Evolutionary conservation across 768 basidiomycete species (phyloP).

Genomic region (Psilocybe cubensis): DNA sequence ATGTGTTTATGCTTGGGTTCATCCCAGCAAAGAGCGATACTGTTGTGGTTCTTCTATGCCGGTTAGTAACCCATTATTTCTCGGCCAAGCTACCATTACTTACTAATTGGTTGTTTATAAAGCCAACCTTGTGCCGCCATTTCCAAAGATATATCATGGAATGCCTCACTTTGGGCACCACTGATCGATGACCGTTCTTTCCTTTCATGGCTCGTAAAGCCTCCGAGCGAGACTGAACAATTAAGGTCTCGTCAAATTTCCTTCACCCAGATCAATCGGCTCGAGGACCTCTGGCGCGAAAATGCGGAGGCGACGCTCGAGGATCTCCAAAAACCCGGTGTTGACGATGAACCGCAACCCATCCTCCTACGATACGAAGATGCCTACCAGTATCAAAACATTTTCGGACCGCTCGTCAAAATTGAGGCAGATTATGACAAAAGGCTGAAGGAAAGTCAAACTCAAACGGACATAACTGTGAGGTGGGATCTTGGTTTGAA

Average conservation of each 20-base stretch:
- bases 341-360: constrained; percentile 96
- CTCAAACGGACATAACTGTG: constrained; percentile 94
- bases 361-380: constrained; percentile 94
- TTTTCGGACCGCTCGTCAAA: constrained; percentile 98
- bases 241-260: constrained; percentile 96
- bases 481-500: constrained; percentile 98
- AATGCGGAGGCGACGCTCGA: constrained; percentile 93
- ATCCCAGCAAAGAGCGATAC: constrained; percentile 99
- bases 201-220: constrained; percentile 98
- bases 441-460: constrained; percentile 96
- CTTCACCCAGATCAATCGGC: constrained; percentile 94
- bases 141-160: constrained; percentile 98
- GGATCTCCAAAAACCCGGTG: constrained; percentile 95
- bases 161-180: constrained; percentile 96
- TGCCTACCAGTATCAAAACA: constrained; percentile 99
- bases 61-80: constrained; percentile 58
- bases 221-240: constrained; percentile 95
- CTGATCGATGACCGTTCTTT: constrained; percentile 98
- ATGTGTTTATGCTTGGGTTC: constrained; percentile 99
- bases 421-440: constrained; percentile 99
- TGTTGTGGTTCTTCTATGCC: constrained; percentile 95
- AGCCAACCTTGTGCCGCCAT: constrained; percentile 98
- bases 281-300: constrained; percentile 98
- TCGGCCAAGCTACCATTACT: constrained; percentile 5
- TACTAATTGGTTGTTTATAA: constrained; percentile 4